Conservation (phyloP, 164 flowering plant species). For the Kalanchoe fedtschenkoi region DNA sequence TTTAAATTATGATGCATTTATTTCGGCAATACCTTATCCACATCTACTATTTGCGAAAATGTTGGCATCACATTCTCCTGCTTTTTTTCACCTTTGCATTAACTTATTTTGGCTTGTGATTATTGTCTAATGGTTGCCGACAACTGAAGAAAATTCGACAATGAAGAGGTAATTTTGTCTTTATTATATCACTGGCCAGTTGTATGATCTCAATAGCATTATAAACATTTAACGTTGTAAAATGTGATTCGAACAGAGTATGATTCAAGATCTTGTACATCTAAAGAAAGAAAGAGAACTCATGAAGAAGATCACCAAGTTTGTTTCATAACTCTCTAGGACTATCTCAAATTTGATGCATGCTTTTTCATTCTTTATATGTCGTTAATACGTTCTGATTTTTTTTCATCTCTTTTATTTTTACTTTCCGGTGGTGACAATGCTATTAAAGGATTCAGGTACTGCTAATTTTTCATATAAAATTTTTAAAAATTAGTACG, state of each 20-base stretch:
- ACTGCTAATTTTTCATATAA: too few species aligned
- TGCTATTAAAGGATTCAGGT: conserved; percentile 2
- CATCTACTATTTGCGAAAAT: too few species aligned
- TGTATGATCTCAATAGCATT: too few species aligned
- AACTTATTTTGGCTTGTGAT: not conserved
- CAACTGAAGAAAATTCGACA: not conserved
- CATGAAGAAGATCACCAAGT: not conserved
- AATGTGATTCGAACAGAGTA: too few species aligned
- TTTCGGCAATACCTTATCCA: too few species aligned
- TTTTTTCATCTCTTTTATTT: not conserved
- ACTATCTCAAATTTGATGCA: not conserved
- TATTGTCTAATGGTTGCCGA: not conserved
- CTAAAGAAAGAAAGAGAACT: not conserved
- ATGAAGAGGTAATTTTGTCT: not conserved
- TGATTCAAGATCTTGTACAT: not conserved
- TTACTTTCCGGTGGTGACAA: not conserved
- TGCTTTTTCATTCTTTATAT: not conserved
- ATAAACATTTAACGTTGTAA: too few species aligned
- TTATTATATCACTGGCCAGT: too few species aligned
- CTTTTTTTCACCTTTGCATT: not conserved
- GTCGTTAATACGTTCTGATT: not conserved
- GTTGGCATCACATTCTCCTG: too few species aligned
- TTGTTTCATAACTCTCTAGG: not conserved
- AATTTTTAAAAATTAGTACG: not conserved
- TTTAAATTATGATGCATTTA: not conserved